phyloP scores from a whole-genome alignment of 257 asterid genomes.

The Gentiana macrophylla region DNA sequence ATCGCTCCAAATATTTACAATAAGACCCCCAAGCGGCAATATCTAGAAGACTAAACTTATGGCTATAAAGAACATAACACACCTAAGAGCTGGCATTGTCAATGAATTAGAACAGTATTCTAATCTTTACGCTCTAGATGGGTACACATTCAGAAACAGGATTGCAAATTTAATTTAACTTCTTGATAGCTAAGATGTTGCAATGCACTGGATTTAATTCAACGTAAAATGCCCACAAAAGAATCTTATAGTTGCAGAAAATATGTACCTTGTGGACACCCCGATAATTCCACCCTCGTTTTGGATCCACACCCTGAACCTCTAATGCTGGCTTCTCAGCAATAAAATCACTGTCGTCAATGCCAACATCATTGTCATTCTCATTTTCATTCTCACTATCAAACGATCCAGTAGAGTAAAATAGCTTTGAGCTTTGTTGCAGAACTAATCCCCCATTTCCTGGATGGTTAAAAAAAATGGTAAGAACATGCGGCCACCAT shows the following conservation, averaged over 20 bases:
- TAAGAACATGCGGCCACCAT: not conserved
- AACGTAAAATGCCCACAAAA: too few relatives aligned
- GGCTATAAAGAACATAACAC: too few relatives aligned
- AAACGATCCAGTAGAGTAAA: constrained; percentile 43
- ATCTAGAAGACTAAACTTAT: too few relatives aligned
- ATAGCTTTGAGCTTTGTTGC: constrained; percentile 35
- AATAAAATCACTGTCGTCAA: constrained; percentile 49
- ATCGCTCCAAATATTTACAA: too few relatives aligned
- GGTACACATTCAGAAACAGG: not conserved
- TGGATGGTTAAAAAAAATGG: not conserved
- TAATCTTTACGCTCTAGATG: too few relatives aligned
- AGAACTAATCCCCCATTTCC: constrained; percentile 28
- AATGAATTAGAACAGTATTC: too few relatives aligned
- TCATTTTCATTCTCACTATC: constrained; percentile 25
- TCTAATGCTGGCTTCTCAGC: constrained; percentile 54
- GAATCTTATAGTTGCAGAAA: not conserved
- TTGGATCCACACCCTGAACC: constrained; percentile 80
- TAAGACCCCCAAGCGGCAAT: too few relatives aligned
- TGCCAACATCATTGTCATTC: constrained; percentile 9
- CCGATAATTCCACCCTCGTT: constrained; percentile 84
- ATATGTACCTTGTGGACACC: constrained; percentile 81
- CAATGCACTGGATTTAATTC: not conserved
- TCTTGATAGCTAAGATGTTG: not conserved
- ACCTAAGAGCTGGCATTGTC: too few relatives aligned
- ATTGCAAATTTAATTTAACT: not conserved